Evolutionary conservation across 345 rosid species (phyloP), one percentile per base, ranked within the genome.

Genomic region (Jatropha curcas): DNA sequence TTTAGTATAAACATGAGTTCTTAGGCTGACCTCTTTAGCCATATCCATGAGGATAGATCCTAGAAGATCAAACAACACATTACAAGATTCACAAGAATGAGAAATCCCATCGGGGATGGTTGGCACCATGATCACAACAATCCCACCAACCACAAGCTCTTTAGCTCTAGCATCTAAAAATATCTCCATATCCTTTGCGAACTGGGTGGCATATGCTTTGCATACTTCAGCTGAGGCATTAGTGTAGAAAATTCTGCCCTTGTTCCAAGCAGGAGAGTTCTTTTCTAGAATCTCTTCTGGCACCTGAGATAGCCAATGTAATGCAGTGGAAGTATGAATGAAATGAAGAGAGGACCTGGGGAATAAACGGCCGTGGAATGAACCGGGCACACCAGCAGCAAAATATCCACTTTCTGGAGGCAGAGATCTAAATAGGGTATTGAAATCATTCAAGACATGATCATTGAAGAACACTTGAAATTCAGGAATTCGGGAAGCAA

Each of bases 111-210:
- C 69, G 9, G 79, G 84, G 50, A 69, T 56, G n/a, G n/a, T n/a
- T n/a, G n/a, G 82, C 37, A 86, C 60, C 5, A 74, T 73, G 13
- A 86, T 55, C 52, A 73, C 74, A 76, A 78, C 53, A 70, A 83
- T 63, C 43, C 86, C 89, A 48, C 51, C 67, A 64, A 14, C 4
- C 45, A 35, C 67, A 64, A 64, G 52, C n/a, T n/a, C n/a, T n/a
- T n/a, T n/a, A n/a, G n/a, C 27, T 64, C 67, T 64, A 35, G 33
- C 67, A 12, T 14, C 24, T 28, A 64, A 4, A 41, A 64, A 64
- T 8, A 5, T 64, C 50, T 39, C n/a, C 20, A 64, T 22, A 33
- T 64, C 67, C 30, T 19, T 24, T 27, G 52, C 67, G 41, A 64
- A 64, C 13, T 64, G 67, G 5, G 33, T 13, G 1, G 48, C 51